Conservation (phyloP, 1,139 yeast genomes). For the Arxiozyma bovina region DNA sequence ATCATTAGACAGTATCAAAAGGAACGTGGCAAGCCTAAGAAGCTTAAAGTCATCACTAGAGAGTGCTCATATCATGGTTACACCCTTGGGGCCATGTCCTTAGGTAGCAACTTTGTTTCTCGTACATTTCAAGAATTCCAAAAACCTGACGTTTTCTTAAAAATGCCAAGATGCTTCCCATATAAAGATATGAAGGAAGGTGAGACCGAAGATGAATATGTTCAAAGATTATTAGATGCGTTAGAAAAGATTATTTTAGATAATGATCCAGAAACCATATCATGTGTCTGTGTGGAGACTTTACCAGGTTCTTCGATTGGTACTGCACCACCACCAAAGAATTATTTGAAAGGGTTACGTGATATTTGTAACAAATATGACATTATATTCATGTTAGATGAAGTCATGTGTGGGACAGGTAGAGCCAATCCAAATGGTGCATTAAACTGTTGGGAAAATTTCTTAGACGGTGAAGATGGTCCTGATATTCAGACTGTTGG, state of each 20-base stretch:
- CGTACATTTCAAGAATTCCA: slow-evolving; percentile 33
- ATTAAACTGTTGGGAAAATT: slow-evolving; percentile 47
- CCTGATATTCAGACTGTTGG: slow-evolving; percentile 58
- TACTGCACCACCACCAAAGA: slow-evolving; percentile 47
- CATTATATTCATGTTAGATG: slow-evolving; percentile 49
- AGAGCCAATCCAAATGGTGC: slow-evolving; percentile 38
- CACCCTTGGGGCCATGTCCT: slow-evolving; percentile 47
- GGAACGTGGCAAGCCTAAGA: slow-evolving; percentile 42
- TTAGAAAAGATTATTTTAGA: slow-evolving; percentile 42
- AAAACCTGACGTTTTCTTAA: slow-evolving; percentile 20
- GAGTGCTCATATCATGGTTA: slow-evolving; percentile 51
- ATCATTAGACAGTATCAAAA: slow-evolving; percentile 48
- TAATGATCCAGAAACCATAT: slow-evolving; percentile 47
- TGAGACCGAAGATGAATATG: slow-evolving; percentile 44
- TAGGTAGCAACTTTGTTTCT: slow-evolving; percentile 34
- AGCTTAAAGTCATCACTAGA: slow-evolving; percentile 46
- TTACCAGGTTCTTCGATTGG: slow-evolving; percentile 53
- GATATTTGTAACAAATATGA: slow-evolving; percentile 51
- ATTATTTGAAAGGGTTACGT: slow-evolving; percentile 47
- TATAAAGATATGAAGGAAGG: slow-evolving; percentile 41
- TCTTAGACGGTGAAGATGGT: slow-evolving; percentile 38
- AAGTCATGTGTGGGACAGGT: slow-evolving; percentile 62
- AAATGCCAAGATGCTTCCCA: slow-evolving; percentile 38
- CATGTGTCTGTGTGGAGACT: slow-evolving; percentile 48
- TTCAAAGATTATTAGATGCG: slow-evolving; percentile 38